Evolutionary conservation across 805 yeast species (phyloP).

Genomic region (Myxozyma kluyveri): DNA sequence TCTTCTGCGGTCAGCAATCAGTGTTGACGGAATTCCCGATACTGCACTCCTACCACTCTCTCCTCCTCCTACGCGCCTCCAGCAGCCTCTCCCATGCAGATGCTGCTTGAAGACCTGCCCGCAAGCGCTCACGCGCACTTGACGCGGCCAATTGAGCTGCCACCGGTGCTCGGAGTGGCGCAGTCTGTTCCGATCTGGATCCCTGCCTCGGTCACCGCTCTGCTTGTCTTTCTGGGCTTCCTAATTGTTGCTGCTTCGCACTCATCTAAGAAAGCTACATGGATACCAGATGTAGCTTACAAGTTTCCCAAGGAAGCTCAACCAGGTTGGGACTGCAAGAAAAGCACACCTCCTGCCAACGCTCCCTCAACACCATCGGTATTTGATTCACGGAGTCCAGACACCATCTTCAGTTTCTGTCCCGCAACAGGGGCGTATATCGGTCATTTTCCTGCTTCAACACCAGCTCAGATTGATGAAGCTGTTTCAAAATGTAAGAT

Average conservation of each 20-base stretch:
- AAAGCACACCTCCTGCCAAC: background rate
- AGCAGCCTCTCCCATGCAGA: background rate
- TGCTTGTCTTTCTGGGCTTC: background rate
- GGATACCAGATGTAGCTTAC: slow-evolving; percentile 6
- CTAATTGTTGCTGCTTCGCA: background rate
- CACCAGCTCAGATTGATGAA: slow-evolving; percentile 67
- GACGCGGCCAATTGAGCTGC: background rate
- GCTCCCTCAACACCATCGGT: slow-evolving; percentile 2
- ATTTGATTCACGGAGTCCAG: slow-evolving; percentile 6
- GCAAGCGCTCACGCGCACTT: too few relatives aligned
- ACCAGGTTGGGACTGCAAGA: slow-evolving; percentile 12
- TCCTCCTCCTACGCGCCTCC: too few relatives aligned
- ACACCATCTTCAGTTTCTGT: slow-evolving; percentile 76
- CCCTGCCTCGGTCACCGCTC: background rate
- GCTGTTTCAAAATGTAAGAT: slow-evolving; percentile 51
- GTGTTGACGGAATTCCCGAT: too few relatives aligned
- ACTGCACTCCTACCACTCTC: too few relatives aligned
- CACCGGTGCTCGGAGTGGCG: background rate
- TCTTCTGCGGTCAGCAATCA: too few relatives aligned
- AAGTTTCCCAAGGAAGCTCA: slow-evolving; percentile 20
- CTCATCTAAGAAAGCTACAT: background rate
- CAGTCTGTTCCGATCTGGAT: background rate
- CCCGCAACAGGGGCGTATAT: slow-evolving; percentile 93
- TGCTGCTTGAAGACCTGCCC: too few relatives aligned
- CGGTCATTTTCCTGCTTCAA: slow-evolving; percentile 65